Evolutionary conservation across 2,329 filamentous ascomycete species (phyloP).

Genomic region (Ophiostoma sp.): DNA sequence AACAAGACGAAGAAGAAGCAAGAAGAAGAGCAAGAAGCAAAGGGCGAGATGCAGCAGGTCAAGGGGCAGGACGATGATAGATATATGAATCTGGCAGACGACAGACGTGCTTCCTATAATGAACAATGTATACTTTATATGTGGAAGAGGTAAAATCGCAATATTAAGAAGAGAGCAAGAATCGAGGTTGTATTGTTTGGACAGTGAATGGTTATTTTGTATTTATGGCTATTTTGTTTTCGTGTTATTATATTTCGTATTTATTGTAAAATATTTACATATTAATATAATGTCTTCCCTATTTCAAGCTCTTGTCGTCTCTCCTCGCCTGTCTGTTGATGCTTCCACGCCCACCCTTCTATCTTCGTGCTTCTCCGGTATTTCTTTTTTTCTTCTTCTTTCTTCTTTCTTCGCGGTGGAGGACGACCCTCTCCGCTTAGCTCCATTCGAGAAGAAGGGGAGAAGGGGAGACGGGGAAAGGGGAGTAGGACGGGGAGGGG

Average conservation of each 20-base stretch:
- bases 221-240: too few species aligned
- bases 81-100: slow-evolving; percentile 16
- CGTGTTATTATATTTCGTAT: too few species aligned
- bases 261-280: too few species aligned
- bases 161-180: background rate
- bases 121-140: background rate
- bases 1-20: background rate
- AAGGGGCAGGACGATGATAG: slow-evolving; percentile 15
- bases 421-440: slow-evolving; percentile 1
- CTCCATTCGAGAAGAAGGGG: background rate
- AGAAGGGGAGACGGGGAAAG: background rate
- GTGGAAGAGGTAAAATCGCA: background rate
- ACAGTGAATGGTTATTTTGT: too few species aligned
- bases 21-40: background rate
- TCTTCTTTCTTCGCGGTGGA: background rate
- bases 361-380: background rate
- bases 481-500: background rate
- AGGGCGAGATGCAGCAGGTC: background rate
- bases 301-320: background rate
- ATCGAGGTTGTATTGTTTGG: too few species aligned
- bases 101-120: background rate
- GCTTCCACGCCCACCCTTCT: slow-evolving; percentile 1
- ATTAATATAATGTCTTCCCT: background rate
- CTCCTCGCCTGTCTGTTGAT: background rate
- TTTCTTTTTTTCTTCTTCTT: background rate